Percentiles rank a stretch among this genome's conserved stretches.
These are phyloP conservation scores for Cercospora sp. DNA, from an alignment of 2,329 filamentous ascomycete species.

Conservation along the genomic window DNA sequence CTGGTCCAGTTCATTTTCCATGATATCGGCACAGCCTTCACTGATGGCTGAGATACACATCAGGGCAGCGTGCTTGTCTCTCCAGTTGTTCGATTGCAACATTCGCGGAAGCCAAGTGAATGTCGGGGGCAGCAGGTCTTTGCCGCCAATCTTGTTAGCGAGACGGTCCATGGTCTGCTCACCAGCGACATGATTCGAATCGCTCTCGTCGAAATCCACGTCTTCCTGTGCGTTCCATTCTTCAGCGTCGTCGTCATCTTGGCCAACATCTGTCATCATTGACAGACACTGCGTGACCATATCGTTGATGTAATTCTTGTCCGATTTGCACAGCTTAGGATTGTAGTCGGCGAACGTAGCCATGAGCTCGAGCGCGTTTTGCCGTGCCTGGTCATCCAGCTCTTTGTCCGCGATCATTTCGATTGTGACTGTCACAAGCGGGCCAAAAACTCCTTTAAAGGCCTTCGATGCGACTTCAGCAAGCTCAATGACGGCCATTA, in stretches of 20 bases:
- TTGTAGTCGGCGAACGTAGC: slow-evolving; percentile 96
- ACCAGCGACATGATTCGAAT: slow-evolving; percentile 94
- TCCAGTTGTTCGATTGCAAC: slow-evolving; percentile 94
- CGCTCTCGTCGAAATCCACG: slow-evolving; percentile 92
- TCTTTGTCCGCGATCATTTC: slow-evolving; percentile 96
- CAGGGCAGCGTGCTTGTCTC: slow-evolving; percentile 90
- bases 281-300: slow-evolving; percentile 99
- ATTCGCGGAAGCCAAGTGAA: slow-evolving; percentile 97
- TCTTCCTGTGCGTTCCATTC: slow-evolving; percentile 95
- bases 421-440: slow-evolving; percentile 87
- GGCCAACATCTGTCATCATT: slow-evolving; percentile 94
- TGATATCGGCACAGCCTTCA: slow-evolving; percentile 91
- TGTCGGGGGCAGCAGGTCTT: slow-evolving; percentile 85
- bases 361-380: slow-evolving; percentile 96
- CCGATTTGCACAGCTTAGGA: slow-evolving; percentile 91
- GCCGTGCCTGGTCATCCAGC: slow-evolving; percentile 80
- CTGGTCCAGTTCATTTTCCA: slow-evolving; percentile 91
- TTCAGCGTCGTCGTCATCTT: slow-evolving; percentile 88
- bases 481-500: slow-evolving; percentile 88
- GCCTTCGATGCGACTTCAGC: slow-evolving; percentile 94
- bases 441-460: slow-evolving; percentile 94
- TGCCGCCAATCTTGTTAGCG: slow-evolving; percentile 94
- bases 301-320: slow-evolving; percentile 83
- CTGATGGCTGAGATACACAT: slow-evolving; percentile 99
- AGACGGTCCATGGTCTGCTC: slow-evolving; percentile 98